Evolutionary conservation across 805 yeast genomes (phyloP).

Genomic region (Metschnikowia vanudenii): DNA sequence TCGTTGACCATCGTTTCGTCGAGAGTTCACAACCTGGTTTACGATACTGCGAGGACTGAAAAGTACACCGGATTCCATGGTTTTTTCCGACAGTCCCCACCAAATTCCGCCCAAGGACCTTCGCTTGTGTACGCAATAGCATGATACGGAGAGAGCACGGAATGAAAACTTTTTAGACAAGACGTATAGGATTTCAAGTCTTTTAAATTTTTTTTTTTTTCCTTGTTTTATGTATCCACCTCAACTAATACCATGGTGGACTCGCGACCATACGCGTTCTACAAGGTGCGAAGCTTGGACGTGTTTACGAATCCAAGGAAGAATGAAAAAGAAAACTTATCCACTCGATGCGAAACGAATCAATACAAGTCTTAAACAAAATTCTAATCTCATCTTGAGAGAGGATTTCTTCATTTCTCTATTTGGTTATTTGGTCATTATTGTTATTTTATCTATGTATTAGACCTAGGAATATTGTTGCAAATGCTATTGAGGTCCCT

Average conservation of each 20-base stretch:
- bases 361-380: no score
- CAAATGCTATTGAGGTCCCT: no score
- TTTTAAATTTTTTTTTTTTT: neutral
- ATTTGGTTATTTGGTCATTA: no score
- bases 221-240: neutral
- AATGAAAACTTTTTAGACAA: neutral
- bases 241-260: neutral
- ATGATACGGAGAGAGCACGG: neutral
- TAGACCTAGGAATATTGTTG: no score
- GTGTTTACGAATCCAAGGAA: neutral
- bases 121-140: neutral
- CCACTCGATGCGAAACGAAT: no score
- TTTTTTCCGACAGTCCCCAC: neutral
- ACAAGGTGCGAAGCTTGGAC: neutral
- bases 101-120: neutral
- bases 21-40: neutral
- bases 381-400: no score
- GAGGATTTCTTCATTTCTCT: no score
- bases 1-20: neutral
- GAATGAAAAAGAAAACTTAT: neutral
- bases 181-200: neutral
- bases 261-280: conserved; percentile 6
- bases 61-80: neutral
- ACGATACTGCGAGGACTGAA: neutral
- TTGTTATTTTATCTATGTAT: no score